phyloP scores from a whole-genome alignment of 768 basidiomycete species.

The Fomitopsis serialis region DNA sequence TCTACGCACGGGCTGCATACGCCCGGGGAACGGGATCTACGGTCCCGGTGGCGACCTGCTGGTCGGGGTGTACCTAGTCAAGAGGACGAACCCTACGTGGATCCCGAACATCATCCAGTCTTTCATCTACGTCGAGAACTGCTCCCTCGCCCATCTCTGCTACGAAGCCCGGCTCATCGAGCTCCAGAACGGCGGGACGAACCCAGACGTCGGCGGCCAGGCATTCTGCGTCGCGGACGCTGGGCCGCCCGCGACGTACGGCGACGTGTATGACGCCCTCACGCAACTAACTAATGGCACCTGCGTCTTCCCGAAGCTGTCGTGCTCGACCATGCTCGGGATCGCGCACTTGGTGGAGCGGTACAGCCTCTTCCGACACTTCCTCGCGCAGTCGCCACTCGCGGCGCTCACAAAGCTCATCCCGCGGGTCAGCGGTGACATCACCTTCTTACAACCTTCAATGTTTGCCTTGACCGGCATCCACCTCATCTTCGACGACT shows the following conservation, averaged over 20 bases:
- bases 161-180: slow-evolving; percentile 73
- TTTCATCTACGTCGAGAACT: slow-evolving; percentile 74
- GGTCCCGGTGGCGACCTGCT: slow-evolving; percentile 73
- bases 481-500: slow-evolving; percentile 36
- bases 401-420: slow-evolving; percentile 26
- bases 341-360: slow-evolving; percentile 55
- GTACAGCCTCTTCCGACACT: slow-evolving; percentile 43
- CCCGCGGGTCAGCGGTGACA: slow-evolving; percentile 24
- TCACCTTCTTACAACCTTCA: slow-evolving; percentile 35
- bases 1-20: slow-evolving; percentile 65
- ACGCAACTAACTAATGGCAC: slow-evolving; percentile 52
- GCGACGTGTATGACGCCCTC: slow-evolving; percentile 56
- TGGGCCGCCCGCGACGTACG: slow-evolving; percentile 55
- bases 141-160: slow-evolving; percentile 61
- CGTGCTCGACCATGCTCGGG: slow-evolving; percentile 60
- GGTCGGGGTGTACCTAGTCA: slow-evolving; percentile 56
- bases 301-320: slow-evolving; percentile 48
- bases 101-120: slow-evolving; percentile 50
- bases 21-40: slow-evolving; percentile 76
- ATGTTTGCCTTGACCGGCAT: slow-evolving; percentile 28
- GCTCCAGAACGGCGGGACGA: slow-evolving; percentile 28
- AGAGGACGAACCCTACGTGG: slow-evolving; percentile 62
- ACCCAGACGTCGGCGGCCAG: slow-evolving; percentile 71
- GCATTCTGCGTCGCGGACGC: slow-evolving; percentile 64
- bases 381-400: slow-evolving; percentile 30